Base-by-base conservation (phyloP, 345 rosid genomes). In the Eucalyptus pauciflora region DNA sequence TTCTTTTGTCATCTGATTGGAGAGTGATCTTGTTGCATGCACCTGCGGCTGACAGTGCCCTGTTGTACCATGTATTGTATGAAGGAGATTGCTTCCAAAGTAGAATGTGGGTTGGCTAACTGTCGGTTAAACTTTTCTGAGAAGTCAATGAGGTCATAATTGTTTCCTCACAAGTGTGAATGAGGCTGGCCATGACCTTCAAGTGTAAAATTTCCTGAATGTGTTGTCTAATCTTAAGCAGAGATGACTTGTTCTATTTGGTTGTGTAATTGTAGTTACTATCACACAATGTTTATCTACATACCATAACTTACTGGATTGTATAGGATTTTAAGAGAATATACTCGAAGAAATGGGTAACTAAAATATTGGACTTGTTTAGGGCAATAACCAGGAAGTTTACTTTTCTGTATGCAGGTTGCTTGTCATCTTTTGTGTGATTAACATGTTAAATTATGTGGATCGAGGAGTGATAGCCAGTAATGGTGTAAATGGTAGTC, bases 391-490 rank as follows among this genome's bases (percentile, higher is more conserved):
- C 60, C 25, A 51, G 64, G 37, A 86, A 18, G 5, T 52, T 86
- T 51, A 17, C 60, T 50, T 46, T 50, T 46, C 24, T 9, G 83
- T 85, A 69, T 94, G 91, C 93, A 97, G 99, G 95, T 91, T 97
- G 80, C 96, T 96, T 17, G 31, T 95, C 12, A 94, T 98, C 52
- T 95, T 98, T 91, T 97, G 99, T 91, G 90, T 97, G 54, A 91
- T 95, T 88, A 98, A 94, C 93, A 83, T 98, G 96, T 86, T 97
- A 86, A 98, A 98, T 93, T 94, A 97, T 46, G 93, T 97, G 90
- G 99, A 98, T 92, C 95, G 99, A 92, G 99, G 99, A 92, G 97
- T 94, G 8, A 98, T 97, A 43, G 99, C 99, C 4, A 98, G 99
- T 89, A 98, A 98, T 90, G 98, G 99, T 86, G 99, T 98, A 52